Conservation (phyloP, 1,284 basidiomycete genomes). For the Malassezia psittaci region DNA sequence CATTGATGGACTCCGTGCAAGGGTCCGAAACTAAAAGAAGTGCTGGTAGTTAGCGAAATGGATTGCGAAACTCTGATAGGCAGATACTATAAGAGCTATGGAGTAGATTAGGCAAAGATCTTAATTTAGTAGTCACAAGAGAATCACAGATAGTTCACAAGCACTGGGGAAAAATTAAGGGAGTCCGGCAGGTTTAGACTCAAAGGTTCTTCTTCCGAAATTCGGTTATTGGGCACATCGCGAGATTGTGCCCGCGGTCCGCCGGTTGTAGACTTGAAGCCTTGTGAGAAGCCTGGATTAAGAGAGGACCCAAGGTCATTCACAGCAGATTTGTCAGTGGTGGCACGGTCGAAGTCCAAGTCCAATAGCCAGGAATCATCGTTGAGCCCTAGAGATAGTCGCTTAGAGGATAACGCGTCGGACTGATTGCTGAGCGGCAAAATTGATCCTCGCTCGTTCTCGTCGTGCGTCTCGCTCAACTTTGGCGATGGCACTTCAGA, state of each 20-base stretch:
- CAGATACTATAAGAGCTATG: no score
- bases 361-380: conserved; percentile 5
- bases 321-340: neutral
- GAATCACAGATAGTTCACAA: neutral
- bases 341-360: conserved; percentile 6
- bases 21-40: neutral
- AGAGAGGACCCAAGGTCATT: neutral
- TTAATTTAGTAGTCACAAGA: no score
- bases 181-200: neutral
- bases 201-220: neutral
- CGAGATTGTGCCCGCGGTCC: neutral
- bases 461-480: neutral
- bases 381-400: conserved; percentile 15
- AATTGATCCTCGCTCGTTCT: neutral
- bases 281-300: no score
- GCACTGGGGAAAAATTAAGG: neutral
- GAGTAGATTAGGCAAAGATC: no score
- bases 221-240: neutral
- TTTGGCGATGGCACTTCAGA: neutral
- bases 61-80: no score
- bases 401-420: conserved; percentile 1
- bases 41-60: neutral
- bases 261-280: no score
- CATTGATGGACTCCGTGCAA: neutral
- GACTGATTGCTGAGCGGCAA: neutral